Evolutionary conservation across 2,329 filamentous ascomycete species (phyloP).

Genomic region (Leptographium galeiforme): DNA sequence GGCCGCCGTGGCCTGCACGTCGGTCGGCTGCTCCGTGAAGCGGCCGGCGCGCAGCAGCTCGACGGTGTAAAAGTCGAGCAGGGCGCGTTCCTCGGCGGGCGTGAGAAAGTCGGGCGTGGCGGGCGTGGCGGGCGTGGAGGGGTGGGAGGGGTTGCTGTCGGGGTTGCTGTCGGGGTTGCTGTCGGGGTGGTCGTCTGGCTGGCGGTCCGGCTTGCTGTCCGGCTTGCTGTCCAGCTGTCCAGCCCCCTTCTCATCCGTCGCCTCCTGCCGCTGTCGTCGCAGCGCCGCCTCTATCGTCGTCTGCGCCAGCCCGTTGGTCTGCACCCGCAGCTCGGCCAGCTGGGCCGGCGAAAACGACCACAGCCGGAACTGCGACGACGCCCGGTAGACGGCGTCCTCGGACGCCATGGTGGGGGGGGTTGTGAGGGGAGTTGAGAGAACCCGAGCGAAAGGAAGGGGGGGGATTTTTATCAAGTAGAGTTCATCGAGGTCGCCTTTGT

Average conservation of each 20-base stretch:
- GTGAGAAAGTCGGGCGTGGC: slow-evolving; percentile 47
- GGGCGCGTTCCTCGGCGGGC: slow-evolving; percentile 64
- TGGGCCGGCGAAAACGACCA: slow-evolving; percentile 80
- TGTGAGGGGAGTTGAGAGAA: neutral
- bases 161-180: too few species aligned
- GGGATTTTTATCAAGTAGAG: too few species aligned
- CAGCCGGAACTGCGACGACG: slow-evolving; percentile 77
- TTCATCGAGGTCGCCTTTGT: too few species aligned
- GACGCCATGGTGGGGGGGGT: slow-evolving; percentile 45
- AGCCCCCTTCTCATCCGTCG: too few species aligned
- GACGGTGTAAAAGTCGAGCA: slow-evolving; percentile 65
- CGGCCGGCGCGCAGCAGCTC: slow-evolving; percentile 43
- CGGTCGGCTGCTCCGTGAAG: slow-evolving; percentile 37
- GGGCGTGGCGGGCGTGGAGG: slow-evolving; percentile 23
- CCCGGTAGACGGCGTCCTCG: slow-evolving; percentile 83
- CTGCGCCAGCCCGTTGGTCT: slow-evolving; percentile 59
- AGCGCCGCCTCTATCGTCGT: slow-evolving; percentile 13
- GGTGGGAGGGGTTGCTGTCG: neutral
- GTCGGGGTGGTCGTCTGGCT: too few species aligned
- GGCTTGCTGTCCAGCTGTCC: too few species aligned
- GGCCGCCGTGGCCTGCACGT: slow-evolving; percentile 59
- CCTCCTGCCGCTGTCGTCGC: too few species aligned
- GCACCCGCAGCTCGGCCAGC: slow-evolving; percentile 56
- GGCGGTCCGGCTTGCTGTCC: too few species aligned
- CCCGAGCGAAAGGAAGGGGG: too few species aligned